Percentiles rank a stretch among this genome's conserved stretches.
phyloP scores from a whole-genome alignment of 768 basidiomycete genomes.

The Russula dissimulans region DNA sequence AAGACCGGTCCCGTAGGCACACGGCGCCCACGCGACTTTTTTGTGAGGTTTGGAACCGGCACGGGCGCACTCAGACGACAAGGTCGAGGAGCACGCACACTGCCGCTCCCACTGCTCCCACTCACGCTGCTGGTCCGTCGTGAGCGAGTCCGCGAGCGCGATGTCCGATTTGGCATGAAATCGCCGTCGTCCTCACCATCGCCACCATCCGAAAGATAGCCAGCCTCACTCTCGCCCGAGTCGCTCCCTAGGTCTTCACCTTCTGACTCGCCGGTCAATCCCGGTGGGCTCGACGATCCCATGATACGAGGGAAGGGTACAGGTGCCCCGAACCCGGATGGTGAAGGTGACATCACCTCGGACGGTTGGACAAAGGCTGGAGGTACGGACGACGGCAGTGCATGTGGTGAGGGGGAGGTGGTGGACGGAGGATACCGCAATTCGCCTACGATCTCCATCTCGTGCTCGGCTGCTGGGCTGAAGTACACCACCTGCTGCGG shows the following conservation, averaged over 20 bases:
- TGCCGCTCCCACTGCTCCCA: slow-evolving; percentile 14
- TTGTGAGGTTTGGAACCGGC: slow-evolving; percentile 69
- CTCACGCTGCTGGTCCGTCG: slow-evolving; percentile 16
- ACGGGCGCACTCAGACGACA: slow-evolving; percentile 43
- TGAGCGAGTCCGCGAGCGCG: slow-evolving; percentile 6
- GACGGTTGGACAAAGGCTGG: slow-evolving; percentile 10
- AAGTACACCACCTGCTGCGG: slow-evolving; percentile 12
- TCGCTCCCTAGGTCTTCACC: slow-evolving; percentile 13
- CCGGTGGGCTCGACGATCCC: slow-evolving; percentile 19
- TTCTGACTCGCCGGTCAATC: slow-evolving; percentile 13
- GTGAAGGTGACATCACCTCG: slow-evolving; percentile 14
- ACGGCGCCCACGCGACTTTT: slow-evolving; percentile 70
- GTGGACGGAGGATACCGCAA: not conserved
- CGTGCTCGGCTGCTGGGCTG: slow-evolving; percentile 1
- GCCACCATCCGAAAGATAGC: slow-evolving; percentile 2
- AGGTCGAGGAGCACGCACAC: slow-evolving; percentile 22
- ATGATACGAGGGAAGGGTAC: slow-evolving; percentile 6
- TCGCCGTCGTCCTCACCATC: slow-evolving; percentile 17
- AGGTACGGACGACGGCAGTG: not conserved
- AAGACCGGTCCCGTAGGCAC: slow-evolving; percentile 46
- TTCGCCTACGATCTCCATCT: slow-evolving; percentile 11
- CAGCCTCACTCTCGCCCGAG: slow-evolving; percentile 17
- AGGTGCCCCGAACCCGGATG: not conserved
- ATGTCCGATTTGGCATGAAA: slow-evolving; percentile 2
- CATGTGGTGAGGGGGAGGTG: not conserved